Evolutionary conservation across 2,329 filamentous ascomycete species (phyloP), one percentile per base, ranked within the genome.

Genomic region (Ophiostoma quercus): DNA sequence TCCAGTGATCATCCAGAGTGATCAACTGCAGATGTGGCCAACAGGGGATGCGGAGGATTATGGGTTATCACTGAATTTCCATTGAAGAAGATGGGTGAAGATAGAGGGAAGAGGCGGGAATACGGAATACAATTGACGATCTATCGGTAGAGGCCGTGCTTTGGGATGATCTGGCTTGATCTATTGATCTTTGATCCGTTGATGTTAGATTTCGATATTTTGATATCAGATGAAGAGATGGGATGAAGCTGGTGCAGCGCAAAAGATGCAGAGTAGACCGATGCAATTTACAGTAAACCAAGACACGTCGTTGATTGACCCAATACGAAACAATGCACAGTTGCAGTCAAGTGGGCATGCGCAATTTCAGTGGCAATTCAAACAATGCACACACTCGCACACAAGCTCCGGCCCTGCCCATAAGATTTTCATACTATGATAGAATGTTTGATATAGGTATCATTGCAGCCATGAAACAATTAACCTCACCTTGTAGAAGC

Each of bases 101-200:
- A 34, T 4, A 5, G 62, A 39, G 16, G 16, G 32, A 39, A n/a
- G n/a, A n/a, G 32, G 32, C 29, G 14, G 12, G 60, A 62, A 62
- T 34, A 34, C 34, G 11, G 54, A 60, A 57, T 25, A 16, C 22
- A 60, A 9, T 22, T 65, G 62, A 39, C 32, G 29, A 65, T 65
- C 62, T 37, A 65, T 65, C 62, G 34, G 62, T 22, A 65, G 62
- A 65, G 62, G 34, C 62, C 62, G 62, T 39, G 62, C 60, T 65
- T 39, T 37, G 62, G 57, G 60, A 63, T 63, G 60, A 63, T 63
- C 60, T 63, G 57, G 60, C 60, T 63, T 63, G 25, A 25, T 32
- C 41, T 6, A 4, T 19, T 63, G 25, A 25, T 32, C 41, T 6
- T 6, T 19, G 41, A 47, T 47, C 41, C 12, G 43, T n/a, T 47